These are phyloP conservation scores for Leishmania lainsoni DNA, from an alignment of 208 protist genomes.

Conservation along the genomic window DNA sequence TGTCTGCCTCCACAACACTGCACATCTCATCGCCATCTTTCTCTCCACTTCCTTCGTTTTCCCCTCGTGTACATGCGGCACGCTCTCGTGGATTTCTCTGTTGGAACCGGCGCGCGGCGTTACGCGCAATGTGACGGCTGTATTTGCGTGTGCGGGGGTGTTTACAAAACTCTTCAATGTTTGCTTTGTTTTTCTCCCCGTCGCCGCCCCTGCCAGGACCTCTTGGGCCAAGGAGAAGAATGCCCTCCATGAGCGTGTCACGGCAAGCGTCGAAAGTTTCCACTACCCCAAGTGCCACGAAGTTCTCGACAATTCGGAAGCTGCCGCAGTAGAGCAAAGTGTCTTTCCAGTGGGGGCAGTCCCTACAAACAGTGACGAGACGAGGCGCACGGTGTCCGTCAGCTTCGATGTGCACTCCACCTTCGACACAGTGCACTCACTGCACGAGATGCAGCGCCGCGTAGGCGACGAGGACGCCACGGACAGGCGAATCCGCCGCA, in stretches of 20 bases:
- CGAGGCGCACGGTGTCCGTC: background rate
- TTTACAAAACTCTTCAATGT: too few species aligned
- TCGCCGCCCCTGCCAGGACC: background rate
- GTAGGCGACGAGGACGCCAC: constrained; percentile 43
- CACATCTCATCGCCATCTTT: background rate
- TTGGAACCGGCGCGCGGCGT: background rate
- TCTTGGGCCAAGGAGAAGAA: background rate
- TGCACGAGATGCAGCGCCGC: constrained; percentile 26
- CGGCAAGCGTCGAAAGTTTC: background rate
- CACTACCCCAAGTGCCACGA: background rate
- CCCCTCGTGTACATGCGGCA: background rate
- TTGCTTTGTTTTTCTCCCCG: background rate
- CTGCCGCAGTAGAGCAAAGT: constrained; percentile 1
- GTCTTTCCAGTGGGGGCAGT: background rate
- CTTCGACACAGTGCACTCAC: constrained; percentile 22
- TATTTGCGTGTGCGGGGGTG: background rate
- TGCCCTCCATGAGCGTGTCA: background rate
- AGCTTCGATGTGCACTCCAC: background rate
- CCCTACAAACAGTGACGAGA: background rate
- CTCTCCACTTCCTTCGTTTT: background rate
- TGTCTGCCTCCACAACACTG: background rate
- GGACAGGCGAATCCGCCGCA: constrained; percentile 53
- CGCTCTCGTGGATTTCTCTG: background rate
- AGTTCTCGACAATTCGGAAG: constrained; percentile 11
- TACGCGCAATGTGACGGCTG: background rate